A percentile compares a stretch with the other conserved stretches of the same genome.
Evolutionary conservation across 176 grass and related monocot species (phyloP).

Genomic region (Puccinellia tenuiflora): DNA sequence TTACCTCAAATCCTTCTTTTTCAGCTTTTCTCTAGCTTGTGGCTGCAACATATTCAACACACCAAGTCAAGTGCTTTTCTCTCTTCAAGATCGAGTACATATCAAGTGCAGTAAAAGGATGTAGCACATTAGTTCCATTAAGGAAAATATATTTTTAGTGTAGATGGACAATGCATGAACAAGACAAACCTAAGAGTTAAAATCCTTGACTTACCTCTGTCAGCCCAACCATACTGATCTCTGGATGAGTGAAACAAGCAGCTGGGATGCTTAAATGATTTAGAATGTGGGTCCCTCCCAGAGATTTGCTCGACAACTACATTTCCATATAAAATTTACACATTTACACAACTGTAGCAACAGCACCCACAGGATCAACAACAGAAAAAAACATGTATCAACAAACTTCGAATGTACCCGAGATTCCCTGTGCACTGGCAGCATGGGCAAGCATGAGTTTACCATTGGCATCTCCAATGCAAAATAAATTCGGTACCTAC

Average conservation of each 20-base stretch:
- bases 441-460: constrained; percentile 99
- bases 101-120: not conserved
- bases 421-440: constrained; percentile 98
- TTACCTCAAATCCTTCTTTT: constrained; percentile 76
- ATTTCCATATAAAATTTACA: constrained; percentile 24
- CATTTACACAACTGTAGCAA: constrained; percentile 19
- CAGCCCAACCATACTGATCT: constrained; percentile 98
- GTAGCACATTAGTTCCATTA: not conserved
- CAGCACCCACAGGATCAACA: constrained; percentile 6
- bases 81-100: not conserved
- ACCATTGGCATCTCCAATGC: constrained; percentile 96
- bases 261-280: constrained; percentile 96
- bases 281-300: constrained; percentile 73
- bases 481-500: constrained; percentile 87
- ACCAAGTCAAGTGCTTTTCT: not conserved
- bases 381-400: not conserved
- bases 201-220: constrained; percentile 58
- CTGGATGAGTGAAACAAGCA: constrained; percentile 96
- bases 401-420: constrained; percentile 36
- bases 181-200: constrained; percentile 1
- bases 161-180: not conserved
- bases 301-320: constrained; percentile 80
- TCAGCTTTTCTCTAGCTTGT: constrained; percentile 94
- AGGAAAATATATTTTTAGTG: not conserved
- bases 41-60: constrained; percentile 59